Evolutionary conservation across 495 filamentous ascomycete species (phyloP).

Genomic region (Endocarpon pusillum): DNA sequence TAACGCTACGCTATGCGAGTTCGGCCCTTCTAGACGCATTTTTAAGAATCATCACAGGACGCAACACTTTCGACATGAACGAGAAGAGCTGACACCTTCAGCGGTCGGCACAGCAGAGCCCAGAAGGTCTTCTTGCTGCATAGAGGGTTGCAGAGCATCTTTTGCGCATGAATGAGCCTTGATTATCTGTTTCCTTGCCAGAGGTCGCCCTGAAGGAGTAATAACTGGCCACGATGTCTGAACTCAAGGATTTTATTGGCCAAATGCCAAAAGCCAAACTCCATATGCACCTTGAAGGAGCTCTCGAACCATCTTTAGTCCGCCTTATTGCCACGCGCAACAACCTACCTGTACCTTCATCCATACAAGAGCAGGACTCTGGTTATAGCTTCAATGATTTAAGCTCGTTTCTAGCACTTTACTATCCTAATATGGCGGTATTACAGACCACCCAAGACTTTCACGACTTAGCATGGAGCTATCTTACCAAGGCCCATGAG

Average conservation of each 20-base stretch:
- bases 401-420: slow-evolving; percentile 16
- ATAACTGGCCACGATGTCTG: slow-evolving; percentile 1
- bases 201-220: no score
- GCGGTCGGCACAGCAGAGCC: no score
- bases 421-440: slow-evolving; percentile 24
- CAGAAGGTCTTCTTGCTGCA: no score
- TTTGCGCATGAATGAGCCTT: no score
- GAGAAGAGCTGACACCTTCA: no score
- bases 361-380: not conserved
- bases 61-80: no score
- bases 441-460: slow-evolving; percentile 23
- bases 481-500: slow-evolving; percentile 14
- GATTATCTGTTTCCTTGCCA: no score
- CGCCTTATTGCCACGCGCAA: slow-evolving; percentile 25
- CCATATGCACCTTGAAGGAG: slow-evolving; percentile 29
- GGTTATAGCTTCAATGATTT: slow-evolving; percentile 1
- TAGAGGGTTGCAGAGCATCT: no score
- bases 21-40: no score
- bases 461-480: slow-evolving; percentile 25
- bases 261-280: slow-evolving; percentile 26
- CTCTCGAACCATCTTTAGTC: slow-evolving; percentile 20
- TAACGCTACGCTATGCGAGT: no score
- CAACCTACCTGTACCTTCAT: slow-evolving; percentile 14
- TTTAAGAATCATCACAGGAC: no score
- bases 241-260: slow-evolving; percentile 11